Evolutionary conservation across 2,329 filamentous ascomycete genomes (phyloP).

Genomic region (Ilyonectria destructans): DNA sequence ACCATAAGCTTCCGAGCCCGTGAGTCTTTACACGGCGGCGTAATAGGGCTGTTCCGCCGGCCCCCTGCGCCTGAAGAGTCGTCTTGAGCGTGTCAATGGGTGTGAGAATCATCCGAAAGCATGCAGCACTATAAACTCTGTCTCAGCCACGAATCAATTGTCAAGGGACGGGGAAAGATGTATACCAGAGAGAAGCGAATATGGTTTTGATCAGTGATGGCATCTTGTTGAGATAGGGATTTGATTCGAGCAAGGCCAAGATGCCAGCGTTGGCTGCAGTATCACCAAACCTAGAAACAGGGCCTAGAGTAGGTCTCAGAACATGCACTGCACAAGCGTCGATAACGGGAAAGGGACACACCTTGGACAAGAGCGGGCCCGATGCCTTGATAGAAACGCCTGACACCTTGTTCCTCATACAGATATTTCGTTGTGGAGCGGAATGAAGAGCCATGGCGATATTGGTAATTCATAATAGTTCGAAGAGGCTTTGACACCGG

Average conservation of each 20-base stretch:
- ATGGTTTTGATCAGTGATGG: conserved; percentile 63
- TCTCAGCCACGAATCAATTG: conserved; percentile 22
- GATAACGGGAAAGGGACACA: conserved; percentile 16
- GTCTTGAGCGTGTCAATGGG: conserved; percentile 68
- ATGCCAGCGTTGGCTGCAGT: conserved; percentile 67
- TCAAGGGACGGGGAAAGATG: fast-evolving
- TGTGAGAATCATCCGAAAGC: conserved; percentile 64
- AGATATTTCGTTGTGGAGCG: conserved; percentile 58
- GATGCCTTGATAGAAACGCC: conserved; percentile 64
- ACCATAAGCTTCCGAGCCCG: conserved; percentile 64
- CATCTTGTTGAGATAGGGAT: conserved; percentile 61
- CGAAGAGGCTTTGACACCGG: conserved; percentile 57
- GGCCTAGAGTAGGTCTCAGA: conserved; percentile 52
- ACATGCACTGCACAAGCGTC: neutral
- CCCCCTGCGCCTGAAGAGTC: conserved; percentile 64
- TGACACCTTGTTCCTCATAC: conserved; percentile 56
- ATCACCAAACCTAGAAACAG: conserved; percentile 64
- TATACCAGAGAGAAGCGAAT: conserved; percentile 63
- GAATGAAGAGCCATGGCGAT: conserved; percentile 63
- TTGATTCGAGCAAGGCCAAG: conserved; percentile 63
- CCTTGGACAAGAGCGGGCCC: conserved; percentile 63
- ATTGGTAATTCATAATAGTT: conserved; percentile 69
- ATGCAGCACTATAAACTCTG: conserved; percentile 55
- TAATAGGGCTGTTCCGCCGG: conserved; percentile 60
- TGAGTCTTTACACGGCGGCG: conserved; percentile 62